A percentile compares a stretch with the other conserved stretches of the same genome.
Conservation (phyloP, 2,329 filamentous ascomycete genomes). For the Pseudodiploospora longispora region DNA sequence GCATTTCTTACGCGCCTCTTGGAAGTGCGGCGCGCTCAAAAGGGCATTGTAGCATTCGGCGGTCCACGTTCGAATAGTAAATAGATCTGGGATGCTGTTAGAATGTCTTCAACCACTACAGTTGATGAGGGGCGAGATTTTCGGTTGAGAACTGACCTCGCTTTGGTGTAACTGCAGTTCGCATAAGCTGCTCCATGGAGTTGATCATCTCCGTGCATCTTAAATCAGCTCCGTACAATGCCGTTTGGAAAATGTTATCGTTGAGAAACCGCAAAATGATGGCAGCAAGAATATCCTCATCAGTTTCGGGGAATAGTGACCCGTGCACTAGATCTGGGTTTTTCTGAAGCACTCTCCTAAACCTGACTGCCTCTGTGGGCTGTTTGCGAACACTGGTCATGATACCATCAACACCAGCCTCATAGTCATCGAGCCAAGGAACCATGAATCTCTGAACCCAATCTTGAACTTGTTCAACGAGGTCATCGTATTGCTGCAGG, state of each 20-base stretch:
- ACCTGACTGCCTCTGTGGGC: constrained; percentile 16
- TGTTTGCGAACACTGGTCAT: constrained; percentile 14
- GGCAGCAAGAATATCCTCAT: constrained; percentile 28
- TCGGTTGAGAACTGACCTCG: constrained; percentile 19
- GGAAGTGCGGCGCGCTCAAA: constrained; percentile 22
- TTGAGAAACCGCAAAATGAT: constrained; percentile 27
- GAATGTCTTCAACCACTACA: too few species aligned
- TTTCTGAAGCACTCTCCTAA: constrained; percentile 18
- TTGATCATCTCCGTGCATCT: constrained; percentile 19
- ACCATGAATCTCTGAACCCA: constrained; percentile 29
- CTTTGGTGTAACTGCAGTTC: constrained; percentile 26
- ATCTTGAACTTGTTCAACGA: constrained; percentile 25
- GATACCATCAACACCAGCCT: constrained; percentile 16
- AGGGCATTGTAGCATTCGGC: constrained; percentile 30
- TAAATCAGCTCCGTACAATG: constrained; percentile 20
- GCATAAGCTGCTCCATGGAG: constrained; percentile 27
- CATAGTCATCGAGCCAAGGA: constrained; percentile 20
- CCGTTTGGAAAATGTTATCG: constrained; percentile 26
- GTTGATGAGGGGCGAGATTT: too few species aligned
- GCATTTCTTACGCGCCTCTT: constrained; percentile 14
- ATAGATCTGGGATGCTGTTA: constrained; percentile 20
- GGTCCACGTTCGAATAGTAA: constrained; percentile 28
- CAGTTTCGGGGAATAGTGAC: constrained; percentile 26
- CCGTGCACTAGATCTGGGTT: constrained; percentile 25
- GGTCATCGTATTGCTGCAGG: constrained; percentile 26